phyloP scores from a whole-genome alignment of 1,284 basidiomycete genomes.

The Polyporus tsugae region DNA sequence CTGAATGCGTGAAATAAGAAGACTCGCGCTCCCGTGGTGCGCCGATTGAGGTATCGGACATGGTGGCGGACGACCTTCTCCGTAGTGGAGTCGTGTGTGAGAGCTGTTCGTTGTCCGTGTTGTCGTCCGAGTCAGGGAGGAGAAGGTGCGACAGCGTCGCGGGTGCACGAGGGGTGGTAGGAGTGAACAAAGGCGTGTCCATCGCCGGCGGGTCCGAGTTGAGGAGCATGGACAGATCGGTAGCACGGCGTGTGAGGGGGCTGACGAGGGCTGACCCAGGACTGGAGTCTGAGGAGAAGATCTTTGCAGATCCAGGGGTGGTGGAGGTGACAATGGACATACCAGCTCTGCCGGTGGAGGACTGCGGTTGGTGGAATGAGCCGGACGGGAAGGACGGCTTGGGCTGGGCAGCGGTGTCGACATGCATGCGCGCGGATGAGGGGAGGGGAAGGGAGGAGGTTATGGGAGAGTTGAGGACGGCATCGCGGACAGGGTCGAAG shows the following conservation, averaged over 20 bases:
- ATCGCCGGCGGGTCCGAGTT: slow-evolving; percentile 59
- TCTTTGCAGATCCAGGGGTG: slow-evolving; percentile 23
- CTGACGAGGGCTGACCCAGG: slow-evolving; percentile 32
- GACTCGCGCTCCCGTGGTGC: slow-evolving; percentile 29
- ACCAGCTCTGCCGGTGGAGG: slow-evolving; percentile 26
- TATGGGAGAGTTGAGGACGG: slow-evolving; percentile 74
- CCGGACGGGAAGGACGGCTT: slow-evolving; percentile 22
- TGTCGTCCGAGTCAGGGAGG: slow-evolving; percentile 49
- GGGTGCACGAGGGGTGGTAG: slow-evolving; percentile 45
- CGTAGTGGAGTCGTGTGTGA: slow-evolving; percentile 41
- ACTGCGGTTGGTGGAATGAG: slow-evolving; percentile 26
- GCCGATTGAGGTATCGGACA: slow-evolving; percentile 23
- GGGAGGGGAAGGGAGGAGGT: slow-evolving; percentile 43
- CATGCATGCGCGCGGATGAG: slow-evolving; percentile 36
- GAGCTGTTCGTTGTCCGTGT: slow-evolving; percentile 40
- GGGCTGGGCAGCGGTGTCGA: slow-evolving; percentile 35
- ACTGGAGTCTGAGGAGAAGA: slow-evolving; percentile 30
- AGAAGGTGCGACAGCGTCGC: slow-evolving; percentile 62
- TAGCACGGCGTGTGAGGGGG: slow-evolving; percentile 65
- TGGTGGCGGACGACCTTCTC: slow-evolving; percentile 35
- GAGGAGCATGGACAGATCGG: slow-evolving; percentile 73
- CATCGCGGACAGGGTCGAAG: slow-evolving; percentile 86
- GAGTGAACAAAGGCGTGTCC: slow-evolving; percentile 51
- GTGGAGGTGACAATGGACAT: slow-evolving; percentile 32
- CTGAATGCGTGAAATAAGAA: slow-evolving; percentile 39